Conservation (phyloP, 2,329 filamentous ascomycete genomes). For the Aureobasidium subglaciale region DNA sequence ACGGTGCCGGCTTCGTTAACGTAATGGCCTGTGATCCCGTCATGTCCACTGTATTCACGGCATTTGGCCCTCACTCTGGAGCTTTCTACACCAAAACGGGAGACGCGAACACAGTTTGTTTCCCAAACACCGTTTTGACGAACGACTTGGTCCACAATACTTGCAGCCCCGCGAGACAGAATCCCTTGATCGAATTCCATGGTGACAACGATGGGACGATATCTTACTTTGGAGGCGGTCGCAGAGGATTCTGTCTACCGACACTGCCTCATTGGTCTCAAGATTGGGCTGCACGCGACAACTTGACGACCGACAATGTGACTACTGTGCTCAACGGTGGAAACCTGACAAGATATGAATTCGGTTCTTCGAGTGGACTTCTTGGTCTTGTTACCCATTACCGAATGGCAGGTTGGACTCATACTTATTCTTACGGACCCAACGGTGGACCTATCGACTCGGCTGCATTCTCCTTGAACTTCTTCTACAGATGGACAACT, state of each 20-base stretch:
- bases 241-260: conserved; percentile 24
- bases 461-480: conserved; percentile 23
- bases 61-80: conserved; percentile 42
- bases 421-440: conserved; percentile 33
- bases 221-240: conserved; percentile 31
- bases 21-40: conserved; percentile 41
- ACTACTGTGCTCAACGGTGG: conserved; percentile 22
- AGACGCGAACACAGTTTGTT: conserved; percentile 19
- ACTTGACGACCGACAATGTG: conserved; percentile 24
- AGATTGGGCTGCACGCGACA: conserved; percentile 32
- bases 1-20: conserved; percentile 45
- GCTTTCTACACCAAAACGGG: conserved; percentile 35
- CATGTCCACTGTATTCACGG: conserved; percentile 37
- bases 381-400: conserved; percentile 33
- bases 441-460: conserved; percentile 20
- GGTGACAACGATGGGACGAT: conserved; percentile 35
- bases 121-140: conserved; percentile 19
- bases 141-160: background rate
- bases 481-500: conserved; percentile 23
- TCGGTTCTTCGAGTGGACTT: conserved; percentile 25
- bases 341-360: conserved; percentile 27
- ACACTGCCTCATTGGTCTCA: conserved; percentile 28
- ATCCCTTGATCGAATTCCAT: conserved; percentile 39
- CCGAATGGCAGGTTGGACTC: conserved; percentile 30
- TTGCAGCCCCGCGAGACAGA: conserved; percentile 25